These are phyloP conservation scores for Hericium coralloides DNA, from an alignment of 768 basidiomycete species.

Conservation along the genomic window DNA sequence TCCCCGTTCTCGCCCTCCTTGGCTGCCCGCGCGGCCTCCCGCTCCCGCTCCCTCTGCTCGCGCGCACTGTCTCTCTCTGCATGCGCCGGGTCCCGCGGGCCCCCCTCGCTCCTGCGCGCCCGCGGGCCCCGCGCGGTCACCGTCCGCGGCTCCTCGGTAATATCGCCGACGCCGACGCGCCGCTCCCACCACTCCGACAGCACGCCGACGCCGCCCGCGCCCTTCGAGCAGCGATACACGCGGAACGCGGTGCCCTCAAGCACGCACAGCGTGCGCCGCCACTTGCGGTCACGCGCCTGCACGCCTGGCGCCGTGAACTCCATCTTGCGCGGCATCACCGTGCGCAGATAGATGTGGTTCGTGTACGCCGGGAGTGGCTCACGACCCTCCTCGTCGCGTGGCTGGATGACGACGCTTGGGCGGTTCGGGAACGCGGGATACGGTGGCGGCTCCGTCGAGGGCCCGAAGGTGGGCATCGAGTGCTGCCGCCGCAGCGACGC, in stretches of 20 bases:
- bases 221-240: slow-evolving; percentile 51
- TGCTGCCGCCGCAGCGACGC: slow-evolving; percentile 47
- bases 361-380: slow-evolving; percentile 77
- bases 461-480: slow-evolving; percentile 63
- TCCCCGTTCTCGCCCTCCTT: not conserved
- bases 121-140: slow-evolving; percentile 18
- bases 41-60: not conserved
- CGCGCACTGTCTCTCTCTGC: not conserved
- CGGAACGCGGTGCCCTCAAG: slow-evolving; percentile 87
- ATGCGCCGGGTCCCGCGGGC: slow-evolving; percentile 9
- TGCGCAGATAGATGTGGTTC: slow-evolving; percentile 74
- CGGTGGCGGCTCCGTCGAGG: slow-evolving; percentile 54
- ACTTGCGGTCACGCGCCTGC: slow-evolving; percentile 85
- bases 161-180: slow-evolving; percentile 65
- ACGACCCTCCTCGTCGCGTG: slow-evolving; percentile 73
- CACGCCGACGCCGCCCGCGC: slow-evolving; percentile 34
- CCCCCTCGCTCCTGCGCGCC: slow-evolving; percentile 22
- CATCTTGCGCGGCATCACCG: slow-evolving; percentile 83
- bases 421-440: slow-evolving; percentile 38
- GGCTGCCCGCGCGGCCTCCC: not conserved
- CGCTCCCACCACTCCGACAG: slow-evolving; percentile 76
- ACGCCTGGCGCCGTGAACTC: slow-evolving; percentile 83
- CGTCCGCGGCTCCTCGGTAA: slow-evolving; percentile 19
- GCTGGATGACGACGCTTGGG: slow-evolving; percentile 25
- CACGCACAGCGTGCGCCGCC: slow-evolving; percentile 82